Evolutionary conservation across 2,329 filamentous ascomycete species (phyloP), one percentile per base, ranked within the genome.

Genomic region (Fusarium irregulare): DNA sequence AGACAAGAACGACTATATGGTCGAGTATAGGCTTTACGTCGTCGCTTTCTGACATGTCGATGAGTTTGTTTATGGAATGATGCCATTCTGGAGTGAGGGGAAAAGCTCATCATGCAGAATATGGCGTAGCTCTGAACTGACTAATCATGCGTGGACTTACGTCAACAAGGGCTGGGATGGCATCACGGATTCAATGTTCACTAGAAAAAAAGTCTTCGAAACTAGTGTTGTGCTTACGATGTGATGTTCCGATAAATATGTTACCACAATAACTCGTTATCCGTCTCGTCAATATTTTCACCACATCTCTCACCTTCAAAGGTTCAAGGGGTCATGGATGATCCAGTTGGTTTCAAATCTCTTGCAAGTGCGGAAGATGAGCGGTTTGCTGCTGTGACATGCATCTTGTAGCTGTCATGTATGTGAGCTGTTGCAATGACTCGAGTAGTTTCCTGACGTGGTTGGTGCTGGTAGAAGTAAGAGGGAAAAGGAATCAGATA

Each of bases 1-100:
- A 71, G 3, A 70, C 55, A 1, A 71, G 11, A 3, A 70, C 44
- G 10, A 70, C 67, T 14, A 70, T 60, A 7, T 70, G 68, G 6
- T 70, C 68, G 1, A 70, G 3, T 11, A 64, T 71, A 3, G 68
- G 64, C 2, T 9, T 18, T 0, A 71, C 14, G 2, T 2, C 48
- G 13, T 4, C 18, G 2, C 2, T n/a, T 21, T 20, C 20, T 0
- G 40, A 12, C 55, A 57, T 69, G 18, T 37, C 4, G 34, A 37
- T 12, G 18, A 37, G 34, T n/a, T 37, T 37, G 34, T 37, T 37
- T 37, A n/a, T n/a, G 18, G 34, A 12, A 37, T 37, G 34, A 37
- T 37, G 34, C 34, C 18, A 37, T 37, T 37, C n/a, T 12, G 18
- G 18, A 37, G 34, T 37, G 34, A 37, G 34, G 34, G 34, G 34